Conservation (phyloP, 179 eudicot genomes). For the Pouteria campechiana region DNA sequence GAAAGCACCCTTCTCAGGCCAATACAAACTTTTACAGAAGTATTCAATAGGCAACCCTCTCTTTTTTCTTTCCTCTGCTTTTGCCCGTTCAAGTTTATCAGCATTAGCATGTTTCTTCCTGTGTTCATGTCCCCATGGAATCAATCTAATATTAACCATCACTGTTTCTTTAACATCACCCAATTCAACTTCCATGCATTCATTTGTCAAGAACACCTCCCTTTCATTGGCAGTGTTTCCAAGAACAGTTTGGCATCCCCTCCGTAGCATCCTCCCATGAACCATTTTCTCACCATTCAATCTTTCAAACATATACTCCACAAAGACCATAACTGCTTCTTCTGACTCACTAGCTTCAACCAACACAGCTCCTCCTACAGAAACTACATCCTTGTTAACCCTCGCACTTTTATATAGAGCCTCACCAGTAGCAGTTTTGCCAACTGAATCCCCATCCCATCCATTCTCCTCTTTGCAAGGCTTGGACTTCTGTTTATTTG, state of each 20-base stretch:
- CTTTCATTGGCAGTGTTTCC: constrained; percentile 69
- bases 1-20: constrained; percentile 84
- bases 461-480: constrained; percentile 23
- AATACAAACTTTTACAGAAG: constrained; percentile 73
- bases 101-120: constrained; percentile 51
- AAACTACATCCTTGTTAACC: constrained; percentile 39
- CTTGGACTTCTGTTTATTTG: constrained; percentile 22
- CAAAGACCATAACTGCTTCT: constrained; percentile 32
- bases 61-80: constrained; percentile 74
- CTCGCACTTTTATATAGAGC: constrained; percentile 39
- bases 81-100: constrained; percentile 56
- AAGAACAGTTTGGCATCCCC: constrained; percentile 72
- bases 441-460: constrained; percentile 60
- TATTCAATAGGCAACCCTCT: constrained; percentile 66
- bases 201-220: constrained; percentile 77
- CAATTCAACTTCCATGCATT: constrained; percentile 69
- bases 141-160: constrained; percentile 35
- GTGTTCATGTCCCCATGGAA: constrained; percentile 73
- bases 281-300: constrained; percentile 47
- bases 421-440: constrained; percentile 22
- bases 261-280: constrained; percentile 76
- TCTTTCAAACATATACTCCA: constrained; percentile 83
- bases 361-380: constrained; percentile 50
- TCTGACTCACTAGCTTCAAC: constrained; percentile 38
- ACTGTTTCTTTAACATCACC: constrained; percentile 37